A percentile compares a stretch with the other conserved stretches of the same genome.
Evolutionary conservation across 2,329 filamentous ascomycete species (phyloP).

Genomic region (Graphilbum ipis-grandicollis): DNA sequence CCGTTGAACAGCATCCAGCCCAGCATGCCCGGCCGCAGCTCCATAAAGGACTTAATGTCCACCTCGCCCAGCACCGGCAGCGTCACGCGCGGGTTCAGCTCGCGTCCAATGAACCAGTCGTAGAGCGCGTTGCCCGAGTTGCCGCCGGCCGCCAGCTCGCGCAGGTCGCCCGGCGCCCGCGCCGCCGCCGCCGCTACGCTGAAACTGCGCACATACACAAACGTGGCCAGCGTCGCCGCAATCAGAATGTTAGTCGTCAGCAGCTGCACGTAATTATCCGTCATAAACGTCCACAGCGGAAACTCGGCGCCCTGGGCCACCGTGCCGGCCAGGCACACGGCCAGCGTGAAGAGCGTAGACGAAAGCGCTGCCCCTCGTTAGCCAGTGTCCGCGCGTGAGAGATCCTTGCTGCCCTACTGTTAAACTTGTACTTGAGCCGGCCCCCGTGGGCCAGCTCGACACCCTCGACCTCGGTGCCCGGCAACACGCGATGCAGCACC

Average conservation of each 20-base stretch:
- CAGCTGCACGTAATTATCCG: constrained; percentile 77
- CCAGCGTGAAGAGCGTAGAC: constrained; percentile 57
- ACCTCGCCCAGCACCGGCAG: constrained; percentile 69
- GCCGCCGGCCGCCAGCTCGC: constrained; percentile 69
- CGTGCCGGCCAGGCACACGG: constrained; percentile 58
- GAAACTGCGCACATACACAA: constrained; percentile 71
- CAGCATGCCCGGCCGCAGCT: constrained; percentile 80
- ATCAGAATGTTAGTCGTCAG: constrained; percentile 71
- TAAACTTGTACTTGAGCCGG: constrained; percentile 67
- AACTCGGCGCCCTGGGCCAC: constrained; percentile 64
- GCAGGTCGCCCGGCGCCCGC: constrained; percentile 49
- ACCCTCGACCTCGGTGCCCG: constrained; percentile 55
- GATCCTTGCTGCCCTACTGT: constrained; percentile 41
- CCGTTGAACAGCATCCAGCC: constrained; percentile 79
- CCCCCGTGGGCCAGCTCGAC: constrained; percentile 53
- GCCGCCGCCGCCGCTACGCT: constrained; percentile 27
- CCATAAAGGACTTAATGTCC: constrained; percentile 80
- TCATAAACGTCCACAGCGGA: constrained; percentile 79
- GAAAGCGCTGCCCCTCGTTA: constrained; percentile 44
- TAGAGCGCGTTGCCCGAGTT: constrained; percentile 74
- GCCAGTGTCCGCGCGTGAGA: no score
- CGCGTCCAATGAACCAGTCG: constrained; percentile 92
- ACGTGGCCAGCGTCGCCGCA: constrained; percentile 53
- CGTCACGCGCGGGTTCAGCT: constrained; percentile 74
- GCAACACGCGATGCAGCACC: constrained; percentile 58